Percentiles rank a stretch among this genome's conserved stretches.
These are phyloP conservation scores for Thelonectria olida DNA, from an alignment of 2,329 filamentous ascomycete species.

Conservation along the genomic window DNA sequence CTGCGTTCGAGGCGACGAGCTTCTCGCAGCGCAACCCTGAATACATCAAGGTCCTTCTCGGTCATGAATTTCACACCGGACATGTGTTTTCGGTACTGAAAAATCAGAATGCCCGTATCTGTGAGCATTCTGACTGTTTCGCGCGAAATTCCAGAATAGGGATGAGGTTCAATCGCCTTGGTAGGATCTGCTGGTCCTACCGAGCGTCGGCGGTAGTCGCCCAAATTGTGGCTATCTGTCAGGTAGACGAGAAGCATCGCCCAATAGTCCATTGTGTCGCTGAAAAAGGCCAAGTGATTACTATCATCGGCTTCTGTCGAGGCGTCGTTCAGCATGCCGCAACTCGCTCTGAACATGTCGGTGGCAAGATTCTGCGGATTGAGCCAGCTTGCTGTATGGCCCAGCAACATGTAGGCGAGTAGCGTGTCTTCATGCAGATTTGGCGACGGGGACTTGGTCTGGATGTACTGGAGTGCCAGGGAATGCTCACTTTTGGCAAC, in stretches of 20 bases:
- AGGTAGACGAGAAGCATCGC: constrained; percentile 34
- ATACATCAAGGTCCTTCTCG: constrained; percentile 26
- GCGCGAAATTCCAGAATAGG: constrained; percentile 29
- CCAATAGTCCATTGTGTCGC: constrained; percentile 36
- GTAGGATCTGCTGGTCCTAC: neutral
- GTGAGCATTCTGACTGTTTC: constrained; percentile 24
- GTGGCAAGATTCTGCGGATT: constrained; percentile 31
- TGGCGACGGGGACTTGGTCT: neutral
- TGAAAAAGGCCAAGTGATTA: constrained; percentile 22
- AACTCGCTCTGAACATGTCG: constrained; percentile 24
- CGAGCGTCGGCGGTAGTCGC: constrained; percentile 1
- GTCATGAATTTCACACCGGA: constrained; percentile 27
- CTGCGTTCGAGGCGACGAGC: constrained; percentile 27
- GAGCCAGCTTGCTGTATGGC: constrained; percentile 34
- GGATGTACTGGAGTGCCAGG: constrained; percentile 19
- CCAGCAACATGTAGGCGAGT: constrained; percentile 24
- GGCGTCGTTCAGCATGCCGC: constrained; percentile 8
- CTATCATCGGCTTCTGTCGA: neutral
- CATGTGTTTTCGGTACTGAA: constrained; percentile 29
- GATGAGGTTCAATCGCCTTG: constrained; percentile 22
- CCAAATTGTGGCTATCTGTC: constrained; percentile 29
- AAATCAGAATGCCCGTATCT: constrained; percentile 30
- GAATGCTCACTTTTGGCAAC: constrained; percentile 22
- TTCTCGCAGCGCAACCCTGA: constrained; percentile 19
- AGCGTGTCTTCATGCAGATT: constrained; percentile 11